Percentiles rank a stretch among this genome's conserved stretches.
phyloP scores from a whole-genome alignment of 345 rosid species.

The Eucalyptus rudis region DNA sequence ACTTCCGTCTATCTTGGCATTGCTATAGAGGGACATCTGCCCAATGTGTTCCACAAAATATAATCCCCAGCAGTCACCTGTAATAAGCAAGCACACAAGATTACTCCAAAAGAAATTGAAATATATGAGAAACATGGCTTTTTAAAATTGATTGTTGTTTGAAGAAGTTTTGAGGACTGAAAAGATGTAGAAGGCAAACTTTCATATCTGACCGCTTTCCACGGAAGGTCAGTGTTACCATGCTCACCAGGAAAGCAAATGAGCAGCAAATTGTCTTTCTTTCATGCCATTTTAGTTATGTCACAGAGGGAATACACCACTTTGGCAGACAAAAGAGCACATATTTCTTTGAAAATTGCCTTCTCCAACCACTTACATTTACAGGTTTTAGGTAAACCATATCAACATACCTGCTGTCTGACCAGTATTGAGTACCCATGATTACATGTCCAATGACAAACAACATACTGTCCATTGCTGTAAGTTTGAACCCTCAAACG shows the following conservation, averaged over 20 bases:
- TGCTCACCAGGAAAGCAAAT: not conserved
- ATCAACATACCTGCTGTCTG: not conserved
- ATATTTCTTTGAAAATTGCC: not conserved
- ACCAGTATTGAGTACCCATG: not conserved
- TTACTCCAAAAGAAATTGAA: not conserved
- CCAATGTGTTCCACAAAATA: conserved; percentile 89
- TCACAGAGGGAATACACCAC: not conserved
- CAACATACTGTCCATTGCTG: not conserved
- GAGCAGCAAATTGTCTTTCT: not conserved
- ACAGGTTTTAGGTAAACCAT: not conserved
- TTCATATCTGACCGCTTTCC: not conserved
- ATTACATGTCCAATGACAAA: not conserved
- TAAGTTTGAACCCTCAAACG: not conserved
- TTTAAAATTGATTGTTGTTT: not conserved
- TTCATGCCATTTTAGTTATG: not conserved
- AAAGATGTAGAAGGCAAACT: not conserved
- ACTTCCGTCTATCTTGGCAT: not conserved
- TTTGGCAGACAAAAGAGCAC: not conserved
- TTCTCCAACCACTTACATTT: not conserved
- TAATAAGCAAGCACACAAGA: not conserved
- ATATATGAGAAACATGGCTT: not conserved
- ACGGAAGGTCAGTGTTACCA: not conserved
- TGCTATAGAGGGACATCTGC: conserved; percentile 67
- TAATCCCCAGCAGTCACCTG: conserved; percentile 86
- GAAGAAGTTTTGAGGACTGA: not conserved